Evolutionary conservation across 768 basidiomycete genomes (phyloP).

Genomic region (Auricularia auricula-judae): DNA sequence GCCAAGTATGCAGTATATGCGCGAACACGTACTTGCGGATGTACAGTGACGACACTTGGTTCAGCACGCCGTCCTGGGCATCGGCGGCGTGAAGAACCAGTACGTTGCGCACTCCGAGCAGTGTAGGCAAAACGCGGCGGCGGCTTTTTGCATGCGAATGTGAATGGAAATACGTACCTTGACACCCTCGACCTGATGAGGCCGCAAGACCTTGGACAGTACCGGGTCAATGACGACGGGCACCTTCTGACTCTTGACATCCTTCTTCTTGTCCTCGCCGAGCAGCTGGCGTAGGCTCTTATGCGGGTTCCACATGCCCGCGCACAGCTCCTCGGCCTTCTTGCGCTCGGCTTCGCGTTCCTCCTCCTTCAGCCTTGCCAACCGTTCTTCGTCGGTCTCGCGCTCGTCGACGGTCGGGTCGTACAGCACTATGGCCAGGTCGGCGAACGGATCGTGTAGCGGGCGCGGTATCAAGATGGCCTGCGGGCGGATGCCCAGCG

Average conservation of each 20-base stretch:
- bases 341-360: constrained; percentile 49
- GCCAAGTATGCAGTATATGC: too few species aligned
- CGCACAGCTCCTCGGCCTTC: constrained; percentile 59
- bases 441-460: constrained; percentile 94
- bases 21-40: too few species aligned
- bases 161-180: constrained; percentile 46
- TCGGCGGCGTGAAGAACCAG: too few species aligned
- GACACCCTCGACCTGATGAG: constrained; percentile 97
- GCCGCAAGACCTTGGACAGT: constrained; percentile 77
- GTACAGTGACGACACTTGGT: too few species aligned
- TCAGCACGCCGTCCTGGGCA: too few species aligned
- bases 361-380: constrained; percentile 63
- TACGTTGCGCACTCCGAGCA: too few species aligned
- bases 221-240: constrained; percentile 94
- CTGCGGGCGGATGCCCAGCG: constrained; percentile 78
- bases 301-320: constrained; percentile 77
- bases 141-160: neutral
- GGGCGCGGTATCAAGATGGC: constrained; percentile 79
- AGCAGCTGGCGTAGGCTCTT: constrained; percentile 76
- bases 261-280: constrained; percentile 61
- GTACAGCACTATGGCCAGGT: constrained; percentile 94
- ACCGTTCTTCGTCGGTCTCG: constrained; percentile 80
- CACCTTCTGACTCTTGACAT: constrained; percentile 61
- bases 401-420: constrained; percentile 92
- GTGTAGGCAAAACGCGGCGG: too few species aligned